Evolutionary conservation across 768 basidiomycete species (phyloP).

Genomic region (Dacryopinax spathularia): DNA sequence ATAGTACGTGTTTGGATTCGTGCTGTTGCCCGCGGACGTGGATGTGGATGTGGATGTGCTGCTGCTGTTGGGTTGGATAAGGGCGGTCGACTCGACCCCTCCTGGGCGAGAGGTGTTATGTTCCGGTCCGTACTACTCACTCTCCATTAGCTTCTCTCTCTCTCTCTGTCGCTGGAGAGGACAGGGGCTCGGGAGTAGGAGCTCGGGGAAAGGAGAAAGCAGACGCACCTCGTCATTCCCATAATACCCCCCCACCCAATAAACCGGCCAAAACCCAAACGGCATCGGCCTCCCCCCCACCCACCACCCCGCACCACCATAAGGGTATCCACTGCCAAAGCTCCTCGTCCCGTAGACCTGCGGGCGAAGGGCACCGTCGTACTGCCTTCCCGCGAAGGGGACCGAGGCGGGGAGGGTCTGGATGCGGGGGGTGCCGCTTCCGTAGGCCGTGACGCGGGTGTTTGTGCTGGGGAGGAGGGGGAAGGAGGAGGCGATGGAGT

Average conservation of each 20-base stretch:
- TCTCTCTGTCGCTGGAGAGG: background rate
- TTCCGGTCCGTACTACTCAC: constrained; percentile 33
- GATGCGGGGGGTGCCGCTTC: background rate
- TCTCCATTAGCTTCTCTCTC: constrained; percentile 8
- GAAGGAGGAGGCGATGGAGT: background rate
- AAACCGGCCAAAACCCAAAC: constrained; percentile 51
- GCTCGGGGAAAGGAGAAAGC: background rate
- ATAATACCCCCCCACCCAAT: constrained; percentile 24
- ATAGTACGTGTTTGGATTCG: too few relatives aligned
- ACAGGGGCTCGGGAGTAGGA: too few relatives aligned
- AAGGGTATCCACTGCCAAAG: constrained; percentile 8
- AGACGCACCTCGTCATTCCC: constrained; percentile 30
- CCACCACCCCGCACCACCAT: constrained; percentile 21
- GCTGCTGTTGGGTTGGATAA: constrained; percentile 29
- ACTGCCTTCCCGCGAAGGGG: constrained; percentile 5
- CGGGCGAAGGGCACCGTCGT: constrained; percentile 4
- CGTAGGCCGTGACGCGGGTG: background rate
- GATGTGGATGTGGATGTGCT: constrained; percentile 17
- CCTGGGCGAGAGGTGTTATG: constrained; percentile 38
- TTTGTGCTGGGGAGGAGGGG: background rate
- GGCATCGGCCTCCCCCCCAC: constrained; percentile 42
- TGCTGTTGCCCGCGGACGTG: background rate
- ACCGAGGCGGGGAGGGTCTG: background rate
- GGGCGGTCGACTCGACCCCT: constrained; percentile 29
- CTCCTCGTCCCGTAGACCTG: constrained; percentile 5